These are phyloP conservation scores for Aaosphaeria pasadenensis DNA, from an alignment of 2,329 filamentous ascomycete genomes.

Conservation along the genomic window DNA sequence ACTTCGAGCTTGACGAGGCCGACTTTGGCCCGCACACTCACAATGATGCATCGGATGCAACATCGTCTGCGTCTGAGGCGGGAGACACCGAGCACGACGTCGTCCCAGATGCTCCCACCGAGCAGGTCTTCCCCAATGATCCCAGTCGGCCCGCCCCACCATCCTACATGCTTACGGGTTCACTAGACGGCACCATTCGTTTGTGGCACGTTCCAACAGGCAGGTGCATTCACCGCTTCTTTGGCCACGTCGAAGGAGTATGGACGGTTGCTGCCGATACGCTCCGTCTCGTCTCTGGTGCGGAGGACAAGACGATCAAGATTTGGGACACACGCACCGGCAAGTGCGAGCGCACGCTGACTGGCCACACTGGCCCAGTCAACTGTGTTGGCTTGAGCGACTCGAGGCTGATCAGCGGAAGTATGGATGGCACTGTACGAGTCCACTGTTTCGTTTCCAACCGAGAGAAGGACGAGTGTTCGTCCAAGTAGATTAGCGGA, in stretches of 20 bases:
- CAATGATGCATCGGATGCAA: conserved; percentile 45
- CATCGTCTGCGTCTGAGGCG: conserved; percentile 26
- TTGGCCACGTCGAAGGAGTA: conserved; percentile 93
- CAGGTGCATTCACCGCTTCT: conserved; percentile 85
- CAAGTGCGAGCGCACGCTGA: conserved; percentile 88
- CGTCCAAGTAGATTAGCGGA: too few species aligned
- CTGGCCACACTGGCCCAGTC: conserved; percentile 84
- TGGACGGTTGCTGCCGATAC: conserved; percentile 92
- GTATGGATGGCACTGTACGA: conserved; percentile 88
- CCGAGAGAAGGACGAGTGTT: conserved; percentile 1
- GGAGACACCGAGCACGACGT: conserved; percentile 3
- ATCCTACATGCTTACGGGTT: conserved; percentile 88
- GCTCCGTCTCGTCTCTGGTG: conserved; percentile 80
- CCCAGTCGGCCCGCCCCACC: conserved; percentile 70
- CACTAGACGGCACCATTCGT: conserved; percentile 85
- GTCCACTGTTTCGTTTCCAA: conserved; percentile 47
- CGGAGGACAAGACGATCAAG: conserved; percentile 93
- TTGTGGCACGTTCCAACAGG: conserved; percentile 87
- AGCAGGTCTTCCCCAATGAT: conserved; percentile 58
- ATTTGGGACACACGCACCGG: conserved; percentile 91
- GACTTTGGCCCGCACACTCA: conserved; percentile 55
- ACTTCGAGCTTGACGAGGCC: conserved; percentile 84
- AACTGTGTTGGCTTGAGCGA: conserved; percentile 92
- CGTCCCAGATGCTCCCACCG: conserved; percentile 4
- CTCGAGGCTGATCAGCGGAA: conserved; percentile 82